A percentile compares a stretch with the other conserved stretches of the same genome.
Evolutionary conservation across 129 eudicot genomes (phyloP).

Genomic region (Tagetes patula): DNA sequence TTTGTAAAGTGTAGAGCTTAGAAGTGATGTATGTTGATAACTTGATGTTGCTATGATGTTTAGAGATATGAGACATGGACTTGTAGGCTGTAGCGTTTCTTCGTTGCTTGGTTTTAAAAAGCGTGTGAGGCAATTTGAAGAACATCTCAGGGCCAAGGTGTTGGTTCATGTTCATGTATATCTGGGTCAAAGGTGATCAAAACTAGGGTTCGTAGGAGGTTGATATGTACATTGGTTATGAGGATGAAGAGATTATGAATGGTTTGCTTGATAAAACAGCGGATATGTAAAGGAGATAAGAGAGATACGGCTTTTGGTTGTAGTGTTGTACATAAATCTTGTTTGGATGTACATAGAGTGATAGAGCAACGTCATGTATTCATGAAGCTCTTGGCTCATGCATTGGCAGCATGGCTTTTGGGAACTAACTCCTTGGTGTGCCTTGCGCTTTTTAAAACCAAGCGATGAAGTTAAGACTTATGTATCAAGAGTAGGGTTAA

Average conservation of each 20-base stretch:
- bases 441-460: neutral
- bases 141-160: neutral
- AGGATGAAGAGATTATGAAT: neutral
- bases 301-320: neutral
- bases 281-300: neutral
- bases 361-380: neutral
- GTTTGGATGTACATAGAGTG: too few relatives aligned
- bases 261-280: neutral
- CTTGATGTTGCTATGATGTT: neutral
- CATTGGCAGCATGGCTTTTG: too few relatives aligned
- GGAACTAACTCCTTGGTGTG: neutral
- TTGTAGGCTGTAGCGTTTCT: neutral
- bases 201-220: neutral
- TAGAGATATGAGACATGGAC: neutral
- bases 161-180: neutral
- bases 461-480: neutral
- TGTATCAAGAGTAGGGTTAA: constrained; percentile 10
- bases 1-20: constrained; percentile 21
- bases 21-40: neutral
- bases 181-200: neutral
- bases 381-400: neutral
- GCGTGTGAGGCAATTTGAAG: neutral
- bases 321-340: neutral
- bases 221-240: too few relatives aligned
- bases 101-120: neutral